These are phyloP conservation scores for Hamamelis virginiana DNA, from an alignment of 164 flowering plant genomes.

Conservation along the genomic window DNA sequence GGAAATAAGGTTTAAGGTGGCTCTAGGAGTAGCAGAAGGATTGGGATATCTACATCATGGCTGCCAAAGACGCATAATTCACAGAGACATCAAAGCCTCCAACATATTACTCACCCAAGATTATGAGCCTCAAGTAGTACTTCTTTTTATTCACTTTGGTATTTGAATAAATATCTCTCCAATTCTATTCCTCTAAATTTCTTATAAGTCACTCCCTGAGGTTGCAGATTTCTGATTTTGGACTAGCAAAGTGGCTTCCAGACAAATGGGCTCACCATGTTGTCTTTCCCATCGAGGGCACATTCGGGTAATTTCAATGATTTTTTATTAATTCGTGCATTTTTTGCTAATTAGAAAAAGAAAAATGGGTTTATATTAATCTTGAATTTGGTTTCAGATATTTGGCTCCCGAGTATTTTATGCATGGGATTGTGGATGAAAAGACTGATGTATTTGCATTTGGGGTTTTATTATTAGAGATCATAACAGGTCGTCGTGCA, in stretches of 20 bases:
- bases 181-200: no score
- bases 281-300: slow-evolving; percentile 87
- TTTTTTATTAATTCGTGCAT: neutral
- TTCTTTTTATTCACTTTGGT: neutral
- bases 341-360: no score
- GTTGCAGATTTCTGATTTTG: slow-evolving; percentile 93
- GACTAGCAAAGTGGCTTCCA: slow-evolving; percentile 99
- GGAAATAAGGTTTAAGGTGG: slow-evolving; percentile 72
- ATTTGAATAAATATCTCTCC: no score
- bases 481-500: slow-evolving; percentile 92
- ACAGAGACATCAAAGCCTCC: slow-evolving; percentile 96
- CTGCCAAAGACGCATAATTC: slow-evolving; percentile 88
- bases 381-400: slow-evolving; percentile 44
- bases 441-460: slow-evolving; percentile 95
- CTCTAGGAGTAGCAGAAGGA: slow-evolving; percentile 81
- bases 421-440: slow-evolving; percentile 93
- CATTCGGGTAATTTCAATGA: slow-evolving; percentile 67
- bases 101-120: slow-evolving; percentile 74
- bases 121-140: slow-evolving; percentile 66
- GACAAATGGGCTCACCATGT: slow-evolving; percentile 85
- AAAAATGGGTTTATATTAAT: neutral
- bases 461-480: slow-evolving; percentile 87
- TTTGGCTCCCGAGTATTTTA: slow-evolving; percentile 93
- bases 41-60: slow-evolving; percentile 75
- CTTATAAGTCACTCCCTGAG: no score